Conservation (phyloP, 768 basidiomycete genomes). For the Boletus vinaceobasis region DNA sequence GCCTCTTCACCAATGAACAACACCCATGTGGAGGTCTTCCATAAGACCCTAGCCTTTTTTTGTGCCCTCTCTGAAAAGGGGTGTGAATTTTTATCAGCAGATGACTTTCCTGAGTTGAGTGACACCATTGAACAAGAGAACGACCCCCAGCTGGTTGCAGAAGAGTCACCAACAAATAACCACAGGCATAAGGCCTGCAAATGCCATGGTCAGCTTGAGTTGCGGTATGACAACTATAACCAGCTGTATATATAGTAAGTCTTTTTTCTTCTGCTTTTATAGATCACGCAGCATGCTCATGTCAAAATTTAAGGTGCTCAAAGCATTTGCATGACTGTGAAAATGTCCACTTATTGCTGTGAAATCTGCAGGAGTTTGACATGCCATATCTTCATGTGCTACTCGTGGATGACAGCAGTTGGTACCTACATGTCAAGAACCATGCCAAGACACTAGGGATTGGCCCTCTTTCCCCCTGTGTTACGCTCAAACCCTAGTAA, state of each 20-base stretch:
- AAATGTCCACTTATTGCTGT: no score
- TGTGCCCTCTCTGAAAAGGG: background rate
- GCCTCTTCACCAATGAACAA: background rate
- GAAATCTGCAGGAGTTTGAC: no score
- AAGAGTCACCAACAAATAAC: no score
- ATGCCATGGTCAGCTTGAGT: background rate
- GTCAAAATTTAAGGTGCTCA: background rate
- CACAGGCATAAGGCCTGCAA: background rate
- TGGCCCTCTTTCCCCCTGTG: no score
- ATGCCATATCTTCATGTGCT: no score
- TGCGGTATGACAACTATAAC: background rate
- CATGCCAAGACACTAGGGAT: no score
- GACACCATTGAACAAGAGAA: background rate
- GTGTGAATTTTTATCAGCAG: background rate
- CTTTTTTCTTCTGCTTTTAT: background rate
- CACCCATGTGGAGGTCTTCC: background rate
- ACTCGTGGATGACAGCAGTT: no score
- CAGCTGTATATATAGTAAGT: background rate
- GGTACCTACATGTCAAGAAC: no score
- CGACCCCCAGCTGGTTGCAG: no score
- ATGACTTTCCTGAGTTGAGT: background rate
- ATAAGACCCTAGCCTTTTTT: background rate
- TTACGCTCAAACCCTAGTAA: no score
- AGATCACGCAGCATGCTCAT: no score
- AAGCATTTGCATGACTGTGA: background rate